phyloP scores from a whole-genome alignment of 2,329 filamentous ascomycete species.

The Penicillium brevicompactum region DNA sequence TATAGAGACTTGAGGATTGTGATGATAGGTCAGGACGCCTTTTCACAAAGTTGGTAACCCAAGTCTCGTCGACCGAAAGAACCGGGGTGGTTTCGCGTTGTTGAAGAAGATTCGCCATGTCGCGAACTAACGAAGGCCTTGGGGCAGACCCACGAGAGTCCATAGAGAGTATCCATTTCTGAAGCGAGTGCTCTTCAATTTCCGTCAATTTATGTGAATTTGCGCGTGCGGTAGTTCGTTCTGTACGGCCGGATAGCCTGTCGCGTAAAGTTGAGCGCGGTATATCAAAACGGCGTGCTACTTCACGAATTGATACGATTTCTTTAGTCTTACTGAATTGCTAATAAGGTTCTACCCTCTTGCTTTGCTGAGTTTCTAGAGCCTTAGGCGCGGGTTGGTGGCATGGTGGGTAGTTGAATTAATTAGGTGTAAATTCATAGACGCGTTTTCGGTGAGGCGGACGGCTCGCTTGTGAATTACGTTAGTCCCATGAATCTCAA shows the following conservation, averaged over 20 bases:
- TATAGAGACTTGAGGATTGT: neutral
- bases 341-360: constrained; percentile 1
- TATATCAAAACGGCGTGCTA: neutral
- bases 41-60: neutral
- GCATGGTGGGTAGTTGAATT: constrained; percentile 3
- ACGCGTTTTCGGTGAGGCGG: neutral
- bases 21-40: neutral
- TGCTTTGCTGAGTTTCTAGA: neutral
- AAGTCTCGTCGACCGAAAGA: neutral
- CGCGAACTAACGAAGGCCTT: neutral
- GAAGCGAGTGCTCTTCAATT: neutral
- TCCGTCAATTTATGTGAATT: neutral
- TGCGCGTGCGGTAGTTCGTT: neutral
- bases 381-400: neutral
- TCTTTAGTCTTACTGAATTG: neutral
- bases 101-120: neutral
- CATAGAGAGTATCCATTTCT: constrained; percentile 1
- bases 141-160: neutral
- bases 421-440: neutral
- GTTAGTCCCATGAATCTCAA: too few species aligned
- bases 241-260: neutral
- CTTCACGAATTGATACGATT: neutral
- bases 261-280: neutral
- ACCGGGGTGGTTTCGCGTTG: too few species aligned
- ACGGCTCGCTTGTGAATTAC: neutral